phyloP scores from a whole-genome alignment of 441 rosid species.

The Dalechampia spathulata region DNA sequence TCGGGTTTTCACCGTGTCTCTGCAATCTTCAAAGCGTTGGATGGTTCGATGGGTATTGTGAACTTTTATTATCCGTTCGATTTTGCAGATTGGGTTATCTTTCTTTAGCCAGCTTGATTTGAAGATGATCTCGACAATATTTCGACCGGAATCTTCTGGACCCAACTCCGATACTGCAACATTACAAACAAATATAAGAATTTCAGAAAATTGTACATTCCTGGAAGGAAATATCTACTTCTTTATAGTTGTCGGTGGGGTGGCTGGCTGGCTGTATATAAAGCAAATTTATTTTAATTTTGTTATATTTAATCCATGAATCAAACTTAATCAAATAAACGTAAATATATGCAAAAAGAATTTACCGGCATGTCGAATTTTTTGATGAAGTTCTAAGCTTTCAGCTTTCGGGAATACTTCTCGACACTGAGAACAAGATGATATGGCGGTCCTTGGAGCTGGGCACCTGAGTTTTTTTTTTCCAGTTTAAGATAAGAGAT shows the following conservation, averaged over 20 bases:
- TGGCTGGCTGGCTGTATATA: background rate
- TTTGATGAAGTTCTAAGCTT: conserved; percentile 57
- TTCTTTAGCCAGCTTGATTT: conserved; percentile 78
- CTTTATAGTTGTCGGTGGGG: background rate
- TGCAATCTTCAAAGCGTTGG: conserved; percentile 60
- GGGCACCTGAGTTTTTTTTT: too few relatives aligned
- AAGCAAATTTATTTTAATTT: too few relatives aligned
- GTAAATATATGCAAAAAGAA: too few relatives aligned
- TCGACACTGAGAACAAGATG: conserved; percentile 59
- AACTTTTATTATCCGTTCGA: conserved; percentile 67
- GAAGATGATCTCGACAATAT: conserved; percentile 81
- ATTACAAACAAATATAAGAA: too few relatives aligned
- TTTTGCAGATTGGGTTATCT: conserved; percentile 53
- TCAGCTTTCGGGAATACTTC: conserved; percentile 62
- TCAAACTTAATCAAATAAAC: too few relatives aligned
- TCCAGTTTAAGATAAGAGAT: too few relatives aligned
- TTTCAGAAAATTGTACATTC: too few relatives aligned
- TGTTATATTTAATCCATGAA: too few relatives aligned
- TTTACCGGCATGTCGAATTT: conserved; percentile 66
- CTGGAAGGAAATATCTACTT: too few relatives aligned
- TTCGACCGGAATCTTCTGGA: conserved; percentile 70
- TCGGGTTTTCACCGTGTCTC: conserved; percentile 60
- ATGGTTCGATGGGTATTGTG: conserved; percentile 60
- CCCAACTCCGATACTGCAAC: conserved; percentile 59
- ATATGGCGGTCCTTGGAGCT: conserved; percentile 41